A percentile compares a stretch with the other conserved stretches of the same genome.
Evolutionary conservation across 2,329 filamentous ascomycete genomes (phyloP).

Genomic region (Fusarium pseudoanthophilum): DNA sequence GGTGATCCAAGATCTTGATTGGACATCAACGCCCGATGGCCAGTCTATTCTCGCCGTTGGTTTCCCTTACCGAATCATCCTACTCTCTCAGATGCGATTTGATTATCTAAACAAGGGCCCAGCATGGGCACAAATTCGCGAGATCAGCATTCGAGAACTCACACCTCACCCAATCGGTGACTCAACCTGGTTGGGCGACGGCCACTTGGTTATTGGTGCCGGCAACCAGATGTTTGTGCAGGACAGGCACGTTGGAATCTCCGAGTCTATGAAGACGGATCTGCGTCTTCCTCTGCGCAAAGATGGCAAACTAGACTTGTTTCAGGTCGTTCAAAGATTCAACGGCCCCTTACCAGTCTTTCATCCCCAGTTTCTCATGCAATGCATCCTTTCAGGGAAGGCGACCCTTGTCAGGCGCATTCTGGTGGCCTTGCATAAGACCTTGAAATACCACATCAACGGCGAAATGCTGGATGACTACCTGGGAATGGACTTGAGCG

Average conservation of each 20-base stretch:
- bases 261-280: constrained; percentile 67
- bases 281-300: constrained; percentile 60
- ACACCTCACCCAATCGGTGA: constrained; percentile 93
- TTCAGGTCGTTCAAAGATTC: constrained; percentile 82
- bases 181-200: constrained; percentile 88
- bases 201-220: constrained; percentile 85
- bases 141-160: constrained; percentile 82
- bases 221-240: constrained; percentile 93
- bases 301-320: constrained; percentile 73
- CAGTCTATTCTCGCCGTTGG: constrained; percentile 93
- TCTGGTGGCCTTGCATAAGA: constrained; percentile 76
- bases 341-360: constrained; percentile 91
- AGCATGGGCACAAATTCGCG: constrained; percentile 87
- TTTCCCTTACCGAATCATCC: constrained; percentile 84
- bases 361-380: constrained; percentile 89
- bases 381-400: constrained; percentile 87
- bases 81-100: constrained; percentile 88
- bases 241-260: constrained; percentile 76
- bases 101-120: constrained; percentile 89
- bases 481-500: constrained; percentile 71
- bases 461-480: constrained; percentile 85
- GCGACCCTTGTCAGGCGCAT: constrained; percentile 75
- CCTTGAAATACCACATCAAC: constrained; percentile 83
- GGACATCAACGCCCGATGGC: constrained; percentile 90
- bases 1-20: constrained; percentile 86